phyloP scores from a whole-genome alignment of 2,329 filamentous ascomycete genomes.

The Lojkania enalia region DNA sequence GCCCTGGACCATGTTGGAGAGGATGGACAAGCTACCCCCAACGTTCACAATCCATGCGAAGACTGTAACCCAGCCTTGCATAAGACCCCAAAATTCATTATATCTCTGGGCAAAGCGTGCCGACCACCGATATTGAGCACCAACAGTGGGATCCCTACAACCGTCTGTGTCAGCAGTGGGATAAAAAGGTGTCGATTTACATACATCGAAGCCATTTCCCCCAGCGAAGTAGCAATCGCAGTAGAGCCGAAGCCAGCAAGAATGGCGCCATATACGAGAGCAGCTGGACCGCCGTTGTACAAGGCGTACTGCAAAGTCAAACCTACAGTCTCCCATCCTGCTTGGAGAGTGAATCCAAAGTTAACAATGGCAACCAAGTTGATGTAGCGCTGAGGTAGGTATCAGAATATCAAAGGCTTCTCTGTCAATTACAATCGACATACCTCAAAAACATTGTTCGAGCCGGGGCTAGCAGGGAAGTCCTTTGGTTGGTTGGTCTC shows the following conservation, averaged over 20 bases:
- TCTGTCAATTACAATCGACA: background rate
- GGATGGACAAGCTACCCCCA: constrained; percentile 19
- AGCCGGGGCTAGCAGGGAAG: background rate
- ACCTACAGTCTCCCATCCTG: constrained; percentile 17
- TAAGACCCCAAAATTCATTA: constrained; percentile 25
- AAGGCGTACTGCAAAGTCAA: constrained; percentile 17
- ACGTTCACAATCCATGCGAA: constrained; percentile 39
- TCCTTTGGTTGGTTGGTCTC: background rate
- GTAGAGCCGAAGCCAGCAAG: constrained; percentile 22
- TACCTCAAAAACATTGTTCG: background rate
- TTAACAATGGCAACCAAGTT: constrained; percentile 15
- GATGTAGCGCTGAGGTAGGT: constrained; percentile 20
- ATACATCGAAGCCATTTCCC: constrained; percentile 30
- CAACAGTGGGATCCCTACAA: constrained; percentile 19
- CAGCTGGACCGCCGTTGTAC: constrained; percentile 23
- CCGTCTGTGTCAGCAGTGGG: background rate
- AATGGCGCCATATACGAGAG: constrained; percentile 23
- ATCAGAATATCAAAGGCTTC: too few relatives aligned
- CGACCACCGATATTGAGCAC: constrained; percentile 29
- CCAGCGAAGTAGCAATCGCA: constrained; percentile 32
- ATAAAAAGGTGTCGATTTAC: background rate
- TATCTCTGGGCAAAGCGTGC: constrained; percentile 17
- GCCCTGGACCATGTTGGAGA: constrained; percentile 17
- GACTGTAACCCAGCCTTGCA: constrained; percentile 43
- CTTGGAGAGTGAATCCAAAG: constrained; percentile 18